These are phyloP conservation scores for Aspergillus novofumigatus DNA, from an alignment of 2,329 filamentous ascomycete genomes.

Conservation along the genomic window DNA sequence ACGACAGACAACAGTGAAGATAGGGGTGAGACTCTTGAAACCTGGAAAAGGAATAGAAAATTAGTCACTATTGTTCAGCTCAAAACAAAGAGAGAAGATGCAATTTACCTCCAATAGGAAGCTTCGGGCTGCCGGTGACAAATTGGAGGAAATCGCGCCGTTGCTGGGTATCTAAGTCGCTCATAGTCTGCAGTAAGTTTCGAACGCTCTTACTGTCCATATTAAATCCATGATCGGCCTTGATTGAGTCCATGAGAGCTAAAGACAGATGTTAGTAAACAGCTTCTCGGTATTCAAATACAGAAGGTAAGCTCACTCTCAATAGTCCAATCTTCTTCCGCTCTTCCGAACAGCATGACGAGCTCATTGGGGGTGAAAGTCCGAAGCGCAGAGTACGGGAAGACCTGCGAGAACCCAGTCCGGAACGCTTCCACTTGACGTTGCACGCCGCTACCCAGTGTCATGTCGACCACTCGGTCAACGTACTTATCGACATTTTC, in stretches of 20 bases:
- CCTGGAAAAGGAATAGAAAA: slow-evolving; percentile 49
- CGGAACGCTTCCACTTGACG: slow-evolving; percentile 89
- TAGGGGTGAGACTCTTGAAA: slow-evolving; percentile 93
- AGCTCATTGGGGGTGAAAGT: slow-evolving; percentile 95
- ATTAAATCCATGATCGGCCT: slow-evolving; percentile 97
- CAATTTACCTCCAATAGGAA: slow-evolving; percentile 84
- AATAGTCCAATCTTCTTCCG: slow-evolving; percentile 95
- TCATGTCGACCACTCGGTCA: slow-evolving; percentile 86
- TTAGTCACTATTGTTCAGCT: slow-evolving; percentile 29
- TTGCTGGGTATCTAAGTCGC: slow-evolving; percentile 68
- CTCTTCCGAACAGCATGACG: slow-evolving; percentile 86
- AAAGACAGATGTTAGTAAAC: slow-evolving; percentile 25
- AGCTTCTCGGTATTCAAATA: background rate
- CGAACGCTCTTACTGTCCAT: slow-evolving; percentile 96
- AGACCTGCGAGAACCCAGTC: slow-evolving; percentile 87
- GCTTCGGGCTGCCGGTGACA: slow-evolving; percentile 94
- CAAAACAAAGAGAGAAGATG: background rate
- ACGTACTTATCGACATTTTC: slow-evolving; percentile 89
- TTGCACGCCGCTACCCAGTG: slow-evolving; percentile 80
- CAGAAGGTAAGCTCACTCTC: slow-evolving; percentile 65
- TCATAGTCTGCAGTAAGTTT: slow-evolving; percentile 93
- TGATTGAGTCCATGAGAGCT: slow-evolving; percentile 97
- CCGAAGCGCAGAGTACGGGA: slow-evolving; percentile 86
- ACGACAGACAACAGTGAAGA: slow-evolving; percentile 99
- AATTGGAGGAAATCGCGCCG: slow-evolving; percentile 95